Base-by-base conservation (phyloP, 2,329 filamentous ascomycete genomes). In the Tolypocladium capitatum region DNA sequence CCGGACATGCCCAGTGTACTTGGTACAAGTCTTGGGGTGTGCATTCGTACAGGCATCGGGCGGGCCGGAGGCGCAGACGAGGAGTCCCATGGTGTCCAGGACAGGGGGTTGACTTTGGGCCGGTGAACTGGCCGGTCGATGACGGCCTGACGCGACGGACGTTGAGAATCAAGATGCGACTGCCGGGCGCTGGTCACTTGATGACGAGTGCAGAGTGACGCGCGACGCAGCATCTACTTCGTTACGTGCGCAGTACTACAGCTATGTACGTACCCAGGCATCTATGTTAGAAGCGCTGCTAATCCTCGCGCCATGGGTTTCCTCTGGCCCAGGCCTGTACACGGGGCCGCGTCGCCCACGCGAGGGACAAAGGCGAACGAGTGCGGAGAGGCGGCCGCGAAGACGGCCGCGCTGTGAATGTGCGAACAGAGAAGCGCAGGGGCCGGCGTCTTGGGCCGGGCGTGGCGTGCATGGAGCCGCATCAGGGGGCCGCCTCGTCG, bases 151-250 rank as follows among this genome's bases (percentile, higher is more conserved):
- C 9, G 13, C 27, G 2, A 8, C 5, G n/a, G 36, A 27, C 21
- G 11, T 38, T 3, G 21, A 40, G 20, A 13, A n/a, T 38, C 7
- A 13, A 40, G 20, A 13, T 13, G 32, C n/a, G 9, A 2, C 10
- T 4, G 13, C 16, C 5, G 20, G 35, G 35, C 20, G 9, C 21
- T 8, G 13, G 48, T 49, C 48, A 49, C 48, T 49, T 49, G 48
- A 49, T 33, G 34, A 27, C 18, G n/a, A 28, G 14, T 24, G 40
- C 45, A 49, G n/a, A n/a, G n/a, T n/a, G n/a, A n/a, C 47, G 48
- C 48, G 34, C 16, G 42, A 20, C 47, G 24, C 16, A 5, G n/a
- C n/a, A n/a, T n/a, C n/a, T n/a, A n/a, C n/a, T n/a, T n/a, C n/a
- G n/a, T n/a, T n/a, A n/a, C n/a, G n/a, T n/a, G n/a, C n/a, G n/a